Evolutionary conservation across 306 rosid species (phyloP).

Genomic region (Prunus armeniaca): DNA sequence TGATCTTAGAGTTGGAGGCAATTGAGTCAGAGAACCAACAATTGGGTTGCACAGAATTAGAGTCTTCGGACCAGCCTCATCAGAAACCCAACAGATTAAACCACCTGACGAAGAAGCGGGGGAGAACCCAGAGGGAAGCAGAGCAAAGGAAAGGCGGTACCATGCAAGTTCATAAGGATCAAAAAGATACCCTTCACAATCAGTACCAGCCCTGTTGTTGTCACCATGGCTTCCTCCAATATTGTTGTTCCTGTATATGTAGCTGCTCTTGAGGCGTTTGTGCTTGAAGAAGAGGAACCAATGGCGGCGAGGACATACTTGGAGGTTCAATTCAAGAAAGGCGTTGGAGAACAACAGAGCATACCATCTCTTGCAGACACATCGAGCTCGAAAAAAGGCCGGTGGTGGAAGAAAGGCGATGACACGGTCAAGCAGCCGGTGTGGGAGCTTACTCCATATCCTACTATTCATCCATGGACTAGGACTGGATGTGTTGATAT

Average conservation of each 20-base stretch:
- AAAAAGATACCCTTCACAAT: slow-evolving; percentile 69
- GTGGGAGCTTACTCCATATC: slow-evolving; percentile 90
- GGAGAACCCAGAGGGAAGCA: slow-evolving; percentile 70
- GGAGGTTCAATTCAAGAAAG: slow-evolving; percentile 75
- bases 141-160: slow-evolving; percentile 60
- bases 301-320: slow-evolving; percentile 51
- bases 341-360: slow-evolving; percentile 57
- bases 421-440: slow-evolving; percentile 65
- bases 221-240: slow-evolving; percentile 9
- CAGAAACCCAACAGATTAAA: slow-evolving; percentile 67
- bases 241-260: slow-evolving; percentile 42
- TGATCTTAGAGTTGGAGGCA: slow-evolving; percentile 69
- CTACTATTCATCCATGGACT: slow-evolving; percentile 71
- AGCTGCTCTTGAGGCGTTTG: slow-evolving; percentile 44
- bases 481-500: slow-evolving; percentile 12
- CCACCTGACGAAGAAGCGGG: slow-evolving; percentile 81
- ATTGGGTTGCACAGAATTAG: slow-evolving; percentile 82
- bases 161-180: slow-evolving; percentile 75
- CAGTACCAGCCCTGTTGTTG: background rate
- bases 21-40: slow-evolving; percentile 57
- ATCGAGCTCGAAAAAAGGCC: slow-evolving; percentile 79
- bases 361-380: slow-evolving; percentile 90
- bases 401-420: slow-evolving; percentile 83
- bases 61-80: slow-evolving; percentile 75
- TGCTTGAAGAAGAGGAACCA: slow-evolving; percentile 90